Conservation (phyloP, 371 early-diverging fungal genomes). For the Mortierella sp. region DNA sequence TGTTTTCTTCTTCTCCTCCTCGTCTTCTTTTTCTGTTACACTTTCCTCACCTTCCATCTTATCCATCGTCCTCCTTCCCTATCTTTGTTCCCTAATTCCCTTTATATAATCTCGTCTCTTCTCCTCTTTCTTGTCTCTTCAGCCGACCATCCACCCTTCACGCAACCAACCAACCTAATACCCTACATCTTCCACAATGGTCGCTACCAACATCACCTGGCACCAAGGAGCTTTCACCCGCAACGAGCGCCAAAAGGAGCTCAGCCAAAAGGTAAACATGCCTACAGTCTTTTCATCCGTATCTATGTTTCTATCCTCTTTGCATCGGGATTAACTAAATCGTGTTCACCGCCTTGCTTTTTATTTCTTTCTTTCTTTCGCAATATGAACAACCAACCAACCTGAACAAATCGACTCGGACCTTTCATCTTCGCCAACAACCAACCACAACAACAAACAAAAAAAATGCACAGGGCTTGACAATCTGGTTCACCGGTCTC, state of each 20-base stretch:
- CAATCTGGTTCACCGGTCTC: conserved; percentile 95
- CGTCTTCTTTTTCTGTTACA: background rate
- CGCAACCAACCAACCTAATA: background rate
- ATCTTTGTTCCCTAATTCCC: background rate
- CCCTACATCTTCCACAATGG: conserved; percentile 39
- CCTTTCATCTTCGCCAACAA: background rate
- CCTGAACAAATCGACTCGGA: background rate
- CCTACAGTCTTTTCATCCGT: background rate
- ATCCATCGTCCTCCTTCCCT: background rate
- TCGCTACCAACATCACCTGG: conserved; percentile 93
- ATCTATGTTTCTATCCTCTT: background rate
- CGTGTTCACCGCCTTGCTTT: background rate
- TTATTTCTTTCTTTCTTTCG: conserved; percentile 2
- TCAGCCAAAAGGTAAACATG: conserved; percentile 76
- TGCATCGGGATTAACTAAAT: background rate
- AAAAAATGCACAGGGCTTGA: conserved; percentile 78
- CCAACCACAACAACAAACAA: background rate
- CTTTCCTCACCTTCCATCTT: conserved; percentile 5
- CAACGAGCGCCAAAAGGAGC: conserved; percentile 78
- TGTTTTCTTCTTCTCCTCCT: background rate
- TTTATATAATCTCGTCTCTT: background rate
- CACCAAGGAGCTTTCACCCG: conserved; percentile 85
- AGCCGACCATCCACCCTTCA: too few relatives aligned
- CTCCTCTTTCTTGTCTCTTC: background rate
- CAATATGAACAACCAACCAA: background rate